phyloP scores from a whole-genome alignment of 257 asterid species.

The Solanum clarkiae region DNA sequence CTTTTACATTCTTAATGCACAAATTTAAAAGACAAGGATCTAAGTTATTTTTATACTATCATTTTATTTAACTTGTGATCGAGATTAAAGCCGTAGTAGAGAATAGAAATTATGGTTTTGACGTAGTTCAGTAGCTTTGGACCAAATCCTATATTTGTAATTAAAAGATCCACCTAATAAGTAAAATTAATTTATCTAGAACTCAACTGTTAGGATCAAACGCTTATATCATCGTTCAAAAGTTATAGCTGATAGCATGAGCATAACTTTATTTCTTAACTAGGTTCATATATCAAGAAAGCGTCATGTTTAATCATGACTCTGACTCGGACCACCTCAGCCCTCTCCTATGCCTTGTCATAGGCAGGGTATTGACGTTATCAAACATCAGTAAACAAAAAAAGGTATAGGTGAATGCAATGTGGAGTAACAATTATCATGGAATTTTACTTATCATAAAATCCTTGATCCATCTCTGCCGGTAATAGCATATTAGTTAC shows the following conservation, averaged over 20 bases:
- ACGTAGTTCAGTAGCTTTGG: background rate
- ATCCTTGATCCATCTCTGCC: no score
- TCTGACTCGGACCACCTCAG: background rate
- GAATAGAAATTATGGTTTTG: no score
- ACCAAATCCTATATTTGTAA: background rate
- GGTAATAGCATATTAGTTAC: no score
- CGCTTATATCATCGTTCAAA: background rate
- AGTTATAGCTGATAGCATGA: background rate
- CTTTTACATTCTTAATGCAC: background rate
- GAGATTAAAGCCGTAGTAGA: background rate
- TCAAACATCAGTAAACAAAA: accelerated
- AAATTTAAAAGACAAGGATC: background rate
- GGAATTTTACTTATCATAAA: no score
- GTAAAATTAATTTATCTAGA: no score
- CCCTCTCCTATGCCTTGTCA: background rate
- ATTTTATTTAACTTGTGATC: background rate
- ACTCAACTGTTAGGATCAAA: background rate
- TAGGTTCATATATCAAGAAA: background rate
- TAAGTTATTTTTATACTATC: background rate
- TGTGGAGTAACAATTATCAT: no score
- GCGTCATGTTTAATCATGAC: background rate
- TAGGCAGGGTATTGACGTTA: background rate
- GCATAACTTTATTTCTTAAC: background rate
- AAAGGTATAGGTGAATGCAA: no score
- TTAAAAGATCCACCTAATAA: background rate